Percentiles rank a stretch among this genome's conserved stretches.
phyloP scores from a whole-genome alignment of 2,329 filamentous ascomycete species.

The Hypocreales sp. region DNA sequence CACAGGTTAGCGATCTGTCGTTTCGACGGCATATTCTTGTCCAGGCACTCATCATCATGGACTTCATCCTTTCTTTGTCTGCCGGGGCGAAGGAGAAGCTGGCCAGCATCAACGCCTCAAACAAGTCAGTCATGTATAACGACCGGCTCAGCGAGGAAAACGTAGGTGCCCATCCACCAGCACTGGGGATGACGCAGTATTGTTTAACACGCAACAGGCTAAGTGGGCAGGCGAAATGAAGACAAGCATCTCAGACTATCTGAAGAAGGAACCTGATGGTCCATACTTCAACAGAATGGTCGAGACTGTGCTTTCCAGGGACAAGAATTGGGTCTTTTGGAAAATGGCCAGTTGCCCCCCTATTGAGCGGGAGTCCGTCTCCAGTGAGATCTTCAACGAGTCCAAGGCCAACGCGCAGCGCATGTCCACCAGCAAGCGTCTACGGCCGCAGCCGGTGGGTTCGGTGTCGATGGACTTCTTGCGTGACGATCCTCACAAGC shows the following conservation, averaged over 20 bases:
- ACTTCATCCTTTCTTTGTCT: constrained; percentile 87
- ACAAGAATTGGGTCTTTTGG: constrained; percentile 99
- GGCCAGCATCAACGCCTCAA: constrained; percentile 46
- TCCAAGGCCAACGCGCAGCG: constrained; percentile 52
- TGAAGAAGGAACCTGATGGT: constrained; percentile 67
- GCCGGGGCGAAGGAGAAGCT: constrained; percentile 68
- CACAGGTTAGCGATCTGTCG: constrained; percentile 75
- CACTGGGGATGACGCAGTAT: neutral
- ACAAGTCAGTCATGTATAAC: constrained; percentile 76
- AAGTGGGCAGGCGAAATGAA: constrained; percentile 78
- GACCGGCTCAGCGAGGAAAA: constrained; percentile 73
- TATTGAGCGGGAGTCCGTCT: constrained; percentile 63
- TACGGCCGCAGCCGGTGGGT: constrained; percentile 53
- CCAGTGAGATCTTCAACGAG: constrained; percentile 50
- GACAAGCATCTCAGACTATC: constrained; percentile 62
- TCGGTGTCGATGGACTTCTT: constrained; percentile 69
- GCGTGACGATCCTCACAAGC: constrained; percentile 41
- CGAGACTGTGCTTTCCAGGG: constrained; percentile 83
- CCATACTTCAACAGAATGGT: constrained; percentile 95
- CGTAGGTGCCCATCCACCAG: constrained; percentile 31
- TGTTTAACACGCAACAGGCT: constrained; percentile 30
- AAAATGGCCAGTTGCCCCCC: constrained; percentile 87
- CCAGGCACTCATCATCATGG: constrained; percentile 84
- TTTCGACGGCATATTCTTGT: constrained; percentile 91
- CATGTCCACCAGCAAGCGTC: constrained; percentile 53